A percentile compares a stretch with the other conserved stretches of the same genome.
These are phyloP conservation scores for Aspergillus glaucus DNA, from an alignment of 2,329 filamentous ascomycete species.

Conservation along the genomic window DNA sequence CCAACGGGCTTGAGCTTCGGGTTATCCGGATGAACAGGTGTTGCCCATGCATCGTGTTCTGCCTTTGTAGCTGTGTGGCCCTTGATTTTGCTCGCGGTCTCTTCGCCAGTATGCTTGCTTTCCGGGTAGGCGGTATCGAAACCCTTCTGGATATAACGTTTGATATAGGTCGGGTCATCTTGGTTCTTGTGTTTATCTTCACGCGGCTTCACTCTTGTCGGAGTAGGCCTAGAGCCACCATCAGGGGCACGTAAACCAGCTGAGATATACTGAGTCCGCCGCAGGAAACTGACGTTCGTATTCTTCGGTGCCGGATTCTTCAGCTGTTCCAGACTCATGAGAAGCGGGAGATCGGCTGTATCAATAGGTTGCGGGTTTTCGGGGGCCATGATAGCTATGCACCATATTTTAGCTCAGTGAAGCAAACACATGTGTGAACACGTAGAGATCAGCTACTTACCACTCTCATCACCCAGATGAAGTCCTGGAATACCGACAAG, in stretches of 20 bases:
- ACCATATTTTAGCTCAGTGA: slow-evolving; percentile 9
- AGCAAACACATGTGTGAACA: not conserved
- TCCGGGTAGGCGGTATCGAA: slow-evolving; percentile 60
- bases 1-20: slow-evolving; percentile 52
- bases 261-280: slow-evolving; percentile 87
- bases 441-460: slow-evolving; percentile 46
- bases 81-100: slow-evolving; percentile 47
- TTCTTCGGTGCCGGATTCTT: slow-evolving; percentile 75
- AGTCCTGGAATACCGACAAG: slow-evolving; percentile 90
- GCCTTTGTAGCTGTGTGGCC: slow-evolving; percentile 49
- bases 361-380: slow-evolving; percentile 66
- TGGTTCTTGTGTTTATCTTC: slow-evolving; percentile 32
- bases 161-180: slow-evolving; percentile 56
- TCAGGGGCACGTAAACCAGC: slow-evolving; percentile 31
- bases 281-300: slow-evolving; percentile 82
- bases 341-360: slow-evolving; percentile 74
- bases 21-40: slow-evolving; percentile 55
- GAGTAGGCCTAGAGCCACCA: slow-evolving; percentile 18
- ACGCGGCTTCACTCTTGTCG: slow-evolving; percentile 21
- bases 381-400: slow-evolving; percentile 71
- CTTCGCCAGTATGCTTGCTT: slow-evolving; percentile 54
- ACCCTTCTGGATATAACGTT: slow-evolving; percentile 56
- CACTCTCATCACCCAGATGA: slow-evolving; percentile 90
- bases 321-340: slow-evolving; percentile 75
- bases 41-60: slow-evolving; percentile 54